Base-by-base conservation (phyloP, 169 alveolate species). In the Toxoplasma gondii region DNA sequence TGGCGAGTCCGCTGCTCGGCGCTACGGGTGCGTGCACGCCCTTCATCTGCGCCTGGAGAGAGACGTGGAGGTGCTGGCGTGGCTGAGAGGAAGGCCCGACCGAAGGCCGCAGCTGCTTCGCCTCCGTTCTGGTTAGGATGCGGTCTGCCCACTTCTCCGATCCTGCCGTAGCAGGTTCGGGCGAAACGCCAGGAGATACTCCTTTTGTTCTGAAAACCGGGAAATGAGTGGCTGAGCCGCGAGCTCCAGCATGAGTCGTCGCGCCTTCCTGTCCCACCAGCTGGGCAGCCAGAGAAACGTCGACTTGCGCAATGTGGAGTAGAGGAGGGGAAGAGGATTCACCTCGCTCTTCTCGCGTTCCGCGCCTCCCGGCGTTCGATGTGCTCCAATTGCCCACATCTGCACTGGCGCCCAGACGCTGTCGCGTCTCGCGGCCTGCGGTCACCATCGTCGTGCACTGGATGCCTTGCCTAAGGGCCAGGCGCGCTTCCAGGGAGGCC, bases 41-140 rank as follows among this genome's bases (percentile, higher is more conserved):
- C 39, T 38, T n/a, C 86, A 78, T 45, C 86, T 78, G 86, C 16
- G 86, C 86, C 86, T 78, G 86, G 45, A 78, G n/a, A 19, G 86
- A 78, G n/a, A 78, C 44, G 27, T 27, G 86, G 43, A 78, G 45
- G 49, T n/a, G 45, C 9, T n/a, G 86, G 44, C 86, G 39, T 1
- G 44, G 49, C 86, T 16, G 74, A 19, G n/a, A 27, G 5, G 39
- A n/a, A 2, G n/a, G 86, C 86, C 10, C 45, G 86, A 41, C 9
- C 1, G 44, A 31, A 7, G 24, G n/a, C 49, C 45, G 86, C 49
- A 16, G n/a, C 82, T 69, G 82, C 19, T 69, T 29, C 34, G 82
- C 16, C 17, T 17, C 43, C n/a, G 5, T 69, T 34, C 82, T 69
- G 17, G 19, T 7, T 22, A 7, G 19, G n/a, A 31, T 69, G 58